Evolutionary conservation across 2,329 filamentous ascomycete genomes (phyloP).

Genomic region (Claviceps fusiformis): DNA sequence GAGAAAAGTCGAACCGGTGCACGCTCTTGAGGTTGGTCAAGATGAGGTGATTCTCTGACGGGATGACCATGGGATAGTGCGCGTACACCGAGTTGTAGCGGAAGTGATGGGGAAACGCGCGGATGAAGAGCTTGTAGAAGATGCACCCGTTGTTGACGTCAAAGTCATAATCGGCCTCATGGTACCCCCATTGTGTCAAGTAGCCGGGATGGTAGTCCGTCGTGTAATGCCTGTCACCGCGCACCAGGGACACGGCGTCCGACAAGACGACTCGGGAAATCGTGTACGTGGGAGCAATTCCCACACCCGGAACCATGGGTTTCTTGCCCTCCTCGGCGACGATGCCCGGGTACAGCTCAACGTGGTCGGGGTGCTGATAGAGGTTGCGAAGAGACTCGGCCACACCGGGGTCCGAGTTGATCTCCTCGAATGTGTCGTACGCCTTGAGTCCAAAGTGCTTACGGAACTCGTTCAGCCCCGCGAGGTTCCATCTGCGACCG

Average conservation of each 20-base stretch:
- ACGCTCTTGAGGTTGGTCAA: slow-evolving; percentile 53
- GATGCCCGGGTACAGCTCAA: slow-evolving; percentile 69
- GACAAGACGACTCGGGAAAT: slow-evolving; percentile 65
- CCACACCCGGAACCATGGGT: slow-evolving; percentile 60
- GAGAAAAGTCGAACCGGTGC: slow-evolving; percentile 55
- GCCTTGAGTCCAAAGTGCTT: slow-evolving; percentile 67
- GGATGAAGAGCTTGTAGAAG: slow-evolving; percentile 71
- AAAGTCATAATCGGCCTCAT: slow-evolving; percentile 58
- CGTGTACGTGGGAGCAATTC: slow-evolving; percentile 63
- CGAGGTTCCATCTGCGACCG: slow-evolving; percentile 62
- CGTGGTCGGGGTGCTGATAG: slow-evolving; percentile 66
- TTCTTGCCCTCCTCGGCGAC: slow-evolving; percentile 63
- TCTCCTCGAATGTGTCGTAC: slow-evolving; percentile 68
- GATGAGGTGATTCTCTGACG: slow-evolving; percentile 58
- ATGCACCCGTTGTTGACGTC: slow-evolving; percentile 68
- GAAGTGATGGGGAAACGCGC: slow-evolving; percentile 72
- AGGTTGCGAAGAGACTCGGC: slow-evolving; percentile 51
- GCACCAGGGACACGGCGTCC: slow-evolving; percentile 65
- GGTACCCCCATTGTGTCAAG: slow-evolving; percentile 75
- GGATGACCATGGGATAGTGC: slow-evolving; percentile 61
- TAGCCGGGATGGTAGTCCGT: slow-evolving; percentile 60
- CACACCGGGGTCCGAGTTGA: slow-evolving; percentile 64
- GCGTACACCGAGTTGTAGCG: slow-evolving; percentile 66
- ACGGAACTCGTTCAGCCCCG: slow-evolving; percentile 72
- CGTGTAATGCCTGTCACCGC: slow-evolving; percentile 69